Evolutionary conservation across 2,329 filamentous ascomycete species (phyloP).

Genomic region (Alternaria conjuncta): DNA sequence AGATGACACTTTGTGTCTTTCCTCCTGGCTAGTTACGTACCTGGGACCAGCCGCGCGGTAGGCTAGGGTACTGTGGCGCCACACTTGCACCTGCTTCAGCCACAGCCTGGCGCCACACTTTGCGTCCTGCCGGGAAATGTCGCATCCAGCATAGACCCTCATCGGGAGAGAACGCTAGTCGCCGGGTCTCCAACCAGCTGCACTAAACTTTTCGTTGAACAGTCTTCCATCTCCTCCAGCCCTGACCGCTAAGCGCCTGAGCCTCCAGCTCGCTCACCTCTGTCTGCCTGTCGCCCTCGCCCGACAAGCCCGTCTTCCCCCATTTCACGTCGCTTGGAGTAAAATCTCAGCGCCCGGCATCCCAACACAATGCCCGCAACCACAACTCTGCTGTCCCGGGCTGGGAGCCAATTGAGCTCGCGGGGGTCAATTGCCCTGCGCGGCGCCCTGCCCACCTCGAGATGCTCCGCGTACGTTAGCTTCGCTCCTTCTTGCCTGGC

Average conservation of each 20-base stretch:
- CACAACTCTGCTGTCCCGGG: slow-evolving; percentile 54
- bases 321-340: slow-evolving; percentile 13
- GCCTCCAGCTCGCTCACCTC: slow-evolving; percentile 19
- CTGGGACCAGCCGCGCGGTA: slow-evolving; percentile 18
- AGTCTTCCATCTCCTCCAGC: slow-evolving; percentile 26
- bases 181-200: slow-evolving; percentile 29
- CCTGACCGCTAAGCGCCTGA: slow-evolving; percentile 20
- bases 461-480: slow-evolving; percentile 33
- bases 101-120: neutral
- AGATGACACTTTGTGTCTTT: slow-evolving; percentile 33
- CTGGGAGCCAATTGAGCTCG: slow-evolving; percentile 53
- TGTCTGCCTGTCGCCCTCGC: slow-evolving; percentile 1
- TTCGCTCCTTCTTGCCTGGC: slow-evolving; percentile 41
- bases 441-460: slow-evolving; percentile 53
- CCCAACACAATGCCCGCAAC: slow-evolving; percentile 61
- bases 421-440: slow-evolving; percentile 52
- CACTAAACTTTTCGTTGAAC: slow-evolving; percentile 42
- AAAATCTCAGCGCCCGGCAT: slow-evolving; percentile 37
- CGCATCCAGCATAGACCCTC: slow-evolving; percentile 11
- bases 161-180: slow-evolving; percentile 16
- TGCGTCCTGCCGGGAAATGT: slow-evolving; percentile 7
- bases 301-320: neutral
- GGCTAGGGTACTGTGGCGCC: neutral
- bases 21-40: slow-evolving; percentile 28
- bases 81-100: neutral